Base-by-base conservation (phyloP, 2,329 filamentous ascomycete species). In the Xenoacremonium recifei region DNA sequence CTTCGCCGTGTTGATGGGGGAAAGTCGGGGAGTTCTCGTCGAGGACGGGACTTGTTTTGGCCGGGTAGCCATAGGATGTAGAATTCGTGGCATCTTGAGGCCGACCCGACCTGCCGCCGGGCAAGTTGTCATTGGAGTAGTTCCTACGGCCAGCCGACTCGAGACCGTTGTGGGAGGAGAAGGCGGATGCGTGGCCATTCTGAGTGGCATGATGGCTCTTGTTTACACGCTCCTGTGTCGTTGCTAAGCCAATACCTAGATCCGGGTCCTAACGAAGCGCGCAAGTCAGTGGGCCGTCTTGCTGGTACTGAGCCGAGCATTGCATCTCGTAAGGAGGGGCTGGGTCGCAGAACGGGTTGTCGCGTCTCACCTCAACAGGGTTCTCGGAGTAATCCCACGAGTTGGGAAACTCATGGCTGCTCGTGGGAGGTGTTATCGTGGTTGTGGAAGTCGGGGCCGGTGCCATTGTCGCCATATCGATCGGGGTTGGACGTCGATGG, bases 401-500 rank as follows among this genome's bases (percentile, higher is more conserved):
- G 35, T 67, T 64, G 29, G 64, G 66, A 34, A 74, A 67, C 35
- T 67, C 75, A 57, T 79, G 70, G 41, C 69, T 70, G 57, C 71
- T 76, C 50, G 66, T 68, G 13, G 75, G 68, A 43, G 73, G 71
- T 47, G 70, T 72, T 45, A 79, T 62, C 34, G 67, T 65, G 41
- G 72, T 68, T 46, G 72, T 67, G 38, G 72, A 67, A 48, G 70
- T 70, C 47, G 71, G 70, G 52, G 66, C 67, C 51, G 74, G 64
- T 51, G 76, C 75, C 62, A 80, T 71, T 58, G 73, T 69, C 55
- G 76, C 71, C 77, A 79, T 80, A 12, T 54, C 30, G 46, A 55
- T 58, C 7, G 6, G 7, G 13, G 23, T 9, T 27, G 9, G 23
- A 27, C 49, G 45, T 48, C 40, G 48, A 47, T 39, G 48, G 39